Base-by-base conservation (phyloP, 495 filamentous ascomycete species). In the Daldinia bambusicola region DNA sequence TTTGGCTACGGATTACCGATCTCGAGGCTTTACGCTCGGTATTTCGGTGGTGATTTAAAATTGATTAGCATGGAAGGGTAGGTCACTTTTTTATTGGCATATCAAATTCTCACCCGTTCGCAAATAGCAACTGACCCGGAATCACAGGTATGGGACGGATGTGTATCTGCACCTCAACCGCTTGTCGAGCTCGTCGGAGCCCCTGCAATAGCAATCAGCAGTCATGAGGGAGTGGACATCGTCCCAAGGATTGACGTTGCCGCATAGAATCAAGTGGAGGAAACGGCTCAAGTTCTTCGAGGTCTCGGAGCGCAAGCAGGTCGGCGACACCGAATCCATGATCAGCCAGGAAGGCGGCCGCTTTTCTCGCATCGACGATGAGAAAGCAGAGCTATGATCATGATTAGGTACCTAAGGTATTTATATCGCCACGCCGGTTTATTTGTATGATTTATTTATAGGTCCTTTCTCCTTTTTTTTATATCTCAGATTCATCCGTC, bases 61-160 rank as follows among this genome's bases (percentile, higher is more conserved):
- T 77, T 99, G 81, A 99, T 98, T 75, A 98, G 95, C 77, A 98
- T 99, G 95, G 95, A 99, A 84, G 95, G 95, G 95, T 97, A 84
- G 83, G 93, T 80, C 38, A 59, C 45, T 26, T 26, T 26, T 26
- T 26, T 26, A 1, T 26, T 26, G 26, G n/a, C n/a, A 2, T 30
- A 34, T 40, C 32, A n/a, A 38, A 38, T 55, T 53, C 7, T n/a
- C n/a, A 16, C 31, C 26, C 16, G 26, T 26, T 50, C 51, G 55
- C 55, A 31, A n/a, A n/a, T 32, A 30, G 16, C 7, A 50, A n/a
- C 55, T 55, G 51, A 38, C 57, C 72, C 36, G 70, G 71, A 67
- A 66, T 40, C 37, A n/a, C 69, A 99, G 95, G 43, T 99, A 99
- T 79, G 95, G 95, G 56, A 99, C 95, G 38, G 95, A 99, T 76